A percentile compares a stretch with the other conserved stretches of the same genome.
These are phyloP conservation scores for Cicer yamashitae DNA, from an alignment of 306 rosid species.

Conservation along the genomic window DNA sequence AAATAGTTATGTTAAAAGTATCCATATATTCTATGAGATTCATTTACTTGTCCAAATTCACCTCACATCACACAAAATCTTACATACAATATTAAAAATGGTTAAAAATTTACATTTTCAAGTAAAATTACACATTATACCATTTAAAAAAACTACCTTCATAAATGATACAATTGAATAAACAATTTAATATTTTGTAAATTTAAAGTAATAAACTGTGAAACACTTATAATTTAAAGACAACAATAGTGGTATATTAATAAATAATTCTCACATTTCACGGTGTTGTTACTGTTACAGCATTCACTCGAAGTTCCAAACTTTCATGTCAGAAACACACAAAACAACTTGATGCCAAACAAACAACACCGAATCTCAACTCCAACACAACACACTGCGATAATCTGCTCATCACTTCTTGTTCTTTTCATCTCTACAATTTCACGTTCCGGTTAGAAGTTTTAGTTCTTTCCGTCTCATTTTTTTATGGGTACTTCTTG, in stretches of 20 bases:
- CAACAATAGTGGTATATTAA: not conserved
- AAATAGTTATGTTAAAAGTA: too few species aligned
- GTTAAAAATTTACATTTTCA: too few species aligned
- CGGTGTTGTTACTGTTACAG: slow-evolving; percentile 19
- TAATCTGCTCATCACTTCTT: not conserved
- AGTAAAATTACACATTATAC: too few species aligned
- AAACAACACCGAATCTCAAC: slow-evolving; percentile 21
- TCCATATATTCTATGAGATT: too few species aligned
- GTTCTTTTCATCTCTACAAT: slow-evolving; percentile 2
- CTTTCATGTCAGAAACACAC: slow-evolving; percentile 47
- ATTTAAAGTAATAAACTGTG: too few species aligned
- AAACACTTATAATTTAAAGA: not conserved
- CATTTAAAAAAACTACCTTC: too few species aligned
- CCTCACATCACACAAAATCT: too few species aligned
- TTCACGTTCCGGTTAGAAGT: slow-evolving; percentile 38
- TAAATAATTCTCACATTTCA: slow-evolving; percentile 17
- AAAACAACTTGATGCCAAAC: slow-evolving; percentile 32
- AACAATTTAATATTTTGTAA: too few species aligned
- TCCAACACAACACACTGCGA: slow-evolving; percentile 4
- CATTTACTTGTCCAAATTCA: too few species aligned
- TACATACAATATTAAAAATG: too few species aligned
- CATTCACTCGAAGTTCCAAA: slow-evolving; percentile 38
- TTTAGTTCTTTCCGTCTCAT: not conserved
- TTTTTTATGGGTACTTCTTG: not conserved
- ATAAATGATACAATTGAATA: too few species aligned